phyloP scores from a whole-genome alignment of 176 grass and related monocot species.

The Ananas comosus region DNA sequence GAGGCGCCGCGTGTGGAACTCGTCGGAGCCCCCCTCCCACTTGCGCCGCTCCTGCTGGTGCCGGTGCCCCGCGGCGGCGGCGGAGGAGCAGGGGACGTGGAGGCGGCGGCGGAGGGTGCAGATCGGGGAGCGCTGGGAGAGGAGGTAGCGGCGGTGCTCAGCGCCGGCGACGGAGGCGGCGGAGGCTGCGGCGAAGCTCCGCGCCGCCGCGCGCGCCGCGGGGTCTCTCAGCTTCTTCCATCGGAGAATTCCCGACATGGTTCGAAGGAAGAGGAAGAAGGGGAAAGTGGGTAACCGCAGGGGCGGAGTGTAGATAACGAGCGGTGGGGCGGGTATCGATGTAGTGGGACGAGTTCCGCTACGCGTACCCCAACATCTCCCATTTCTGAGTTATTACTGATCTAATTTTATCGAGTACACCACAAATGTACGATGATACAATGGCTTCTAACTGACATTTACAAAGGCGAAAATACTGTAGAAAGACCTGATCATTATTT shows the following conservation, averaged over 20 bases:
- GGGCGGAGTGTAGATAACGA: constrained; percentile 14
- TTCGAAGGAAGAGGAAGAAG: not conserved
- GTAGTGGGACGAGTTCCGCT: not conserved
- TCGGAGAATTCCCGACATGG: constrained; percentile 80
- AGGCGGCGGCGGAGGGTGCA: constrained; percentile 24
- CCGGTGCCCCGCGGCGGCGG: constrained; percentile 31
- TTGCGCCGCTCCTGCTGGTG: constrained; percentile 28
- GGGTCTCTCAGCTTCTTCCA: constrained; percentile 58
- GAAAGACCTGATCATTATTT: no score
- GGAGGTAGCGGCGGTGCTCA: not conserved
- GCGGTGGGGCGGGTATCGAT: not conserved
- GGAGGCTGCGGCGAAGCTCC: constrained; percentile 33
- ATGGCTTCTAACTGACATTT: no score
- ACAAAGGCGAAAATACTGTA: no score
- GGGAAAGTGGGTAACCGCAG: not conserved
- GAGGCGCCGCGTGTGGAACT: constrained; percentile 64
- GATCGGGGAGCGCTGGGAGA: not conserved
- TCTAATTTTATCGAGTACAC: no score
- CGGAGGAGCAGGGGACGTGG: constrained; percentile 37
- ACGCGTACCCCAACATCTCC: no score
- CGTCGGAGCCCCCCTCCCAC: constrained; percentile 39
- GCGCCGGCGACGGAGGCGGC: constrained; percentile 16
- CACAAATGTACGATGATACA: no score
- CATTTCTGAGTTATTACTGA: no score
- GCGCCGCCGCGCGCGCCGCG: constrained; percentile 37